Evolutionary conservation across 106 monocot species (phyloP), one percentile per base, ranked within the genome.

Genomic region (Acanthochlamys bracteata): DNA sequence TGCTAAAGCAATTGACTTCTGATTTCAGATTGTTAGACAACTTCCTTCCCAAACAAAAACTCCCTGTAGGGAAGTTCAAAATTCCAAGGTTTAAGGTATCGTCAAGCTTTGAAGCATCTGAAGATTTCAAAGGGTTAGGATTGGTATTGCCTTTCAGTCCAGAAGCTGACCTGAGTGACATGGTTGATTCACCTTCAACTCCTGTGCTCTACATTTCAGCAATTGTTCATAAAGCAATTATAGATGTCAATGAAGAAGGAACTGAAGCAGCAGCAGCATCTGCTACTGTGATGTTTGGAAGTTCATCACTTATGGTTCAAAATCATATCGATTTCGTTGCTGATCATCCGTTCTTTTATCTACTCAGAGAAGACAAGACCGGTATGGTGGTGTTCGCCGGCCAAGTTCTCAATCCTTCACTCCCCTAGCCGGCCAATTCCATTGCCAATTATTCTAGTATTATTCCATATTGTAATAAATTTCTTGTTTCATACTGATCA

Each of bases 161-260:
- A 4, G 63, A 59, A 22, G 71, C 69, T 11, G 86, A 80, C 39
- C 43, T 91, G 21, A 59, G 70, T 0, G 83, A 83, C 59, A 76
- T 80, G 73, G 73, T 64, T 10, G 84, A 84, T 69, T 63, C 83
- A 1, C 10, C 65, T 51, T 42, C 62, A 22, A 76, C 63, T 19
- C 16, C 66, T 0, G 49, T 56, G 22, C 66, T 88, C 7, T 70
- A 7, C 33, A 73, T 92, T 10, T 81, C 79, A 25, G 67, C 65
- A n/a, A 70, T 92, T 56, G 68, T 69, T 22, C 87, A 92, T 63
- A 88, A 88, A 60, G 69, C 87, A 0, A 33, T 87, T 76, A 49
- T 86, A 14, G 86, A 81, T 55, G 81, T 92, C 22, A 86, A 81
- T 21, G 92, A 92, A 76, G 86, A 84, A 79, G 92, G 87, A 70